Base-by-base conservation (phyloP, 345 rosid genomes). In the Hirschfeldia incana region DNA sequence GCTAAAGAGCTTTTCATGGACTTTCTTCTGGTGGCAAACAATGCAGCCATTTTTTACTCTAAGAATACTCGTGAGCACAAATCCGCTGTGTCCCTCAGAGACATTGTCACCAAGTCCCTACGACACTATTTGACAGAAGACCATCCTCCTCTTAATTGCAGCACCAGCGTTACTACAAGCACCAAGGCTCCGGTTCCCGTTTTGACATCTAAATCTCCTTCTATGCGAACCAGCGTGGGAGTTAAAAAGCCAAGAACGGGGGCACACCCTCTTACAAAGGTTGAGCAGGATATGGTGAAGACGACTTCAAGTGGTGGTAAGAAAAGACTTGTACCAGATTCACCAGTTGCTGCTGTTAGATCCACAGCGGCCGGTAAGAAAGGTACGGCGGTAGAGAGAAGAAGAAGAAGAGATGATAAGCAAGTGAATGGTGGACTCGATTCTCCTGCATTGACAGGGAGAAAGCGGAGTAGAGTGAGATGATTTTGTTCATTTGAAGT, bases 31-130 rank as follows among this genome's bases (percentile, higher is more conserved):
- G 85, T 94, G 9, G 89, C 92, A 0, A 94, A 91, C 81, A 94
- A 94, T 36, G 91, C 92, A 4, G 65, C 90, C 65, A 86, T 89
- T 29, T 92, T 94, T 74, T 92, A 92, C 63, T 87, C 95, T 34
- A 87, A 82, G 79, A 92, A 83, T 82, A 94, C 97, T 2, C 90
- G 91, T 2, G 98, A 94, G 64, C 81, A 91, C 78, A 92, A 94
- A 85, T 89, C 94, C 0, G 98, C 91, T 0, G 44, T 83, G 3
- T 79, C 72, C 2, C 90, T 94, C 12, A 84, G 98, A 80, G 86
- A 84, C 57, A 77, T 87, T 21, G 89, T 88, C 42, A 86, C 80
- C 28, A 81, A 82, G 73, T 83, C 90, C 67, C 67, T 92, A 63
- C 76, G 42, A 74, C 86, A 83, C 26, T 87, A 86, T 76, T 71